phyloP scores from a whole-genome alignment of 495 filamentous ascomycete species.

The Parachaetomium inaequale region DNA sequence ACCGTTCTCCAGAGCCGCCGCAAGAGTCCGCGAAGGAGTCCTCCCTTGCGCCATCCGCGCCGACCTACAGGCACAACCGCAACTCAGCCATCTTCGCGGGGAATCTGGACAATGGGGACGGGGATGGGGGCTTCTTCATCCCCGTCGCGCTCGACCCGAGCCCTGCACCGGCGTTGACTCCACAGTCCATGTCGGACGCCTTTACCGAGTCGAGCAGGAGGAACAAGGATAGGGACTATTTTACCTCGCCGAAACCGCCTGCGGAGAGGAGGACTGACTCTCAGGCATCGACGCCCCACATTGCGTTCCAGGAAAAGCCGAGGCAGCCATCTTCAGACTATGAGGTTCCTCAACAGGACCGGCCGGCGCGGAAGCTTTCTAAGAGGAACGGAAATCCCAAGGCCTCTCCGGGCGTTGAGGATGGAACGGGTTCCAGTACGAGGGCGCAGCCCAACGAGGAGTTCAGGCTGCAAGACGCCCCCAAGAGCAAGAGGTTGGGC shows the following conservation, averaged over 20 bases:
- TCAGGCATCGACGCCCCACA: slow-evolving; percentile 68
- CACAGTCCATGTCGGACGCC: slow-evolving; percentile 54
- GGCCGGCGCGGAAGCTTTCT: slow-evolving; percentile 43
- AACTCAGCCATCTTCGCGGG: slow-evolving; percentile 64
- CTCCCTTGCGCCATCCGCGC: slow-evolving; percentile 65
- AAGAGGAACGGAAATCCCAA: slow-evolving; percentile 40
- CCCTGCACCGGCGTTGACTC: slow-evolving; percentile 58
- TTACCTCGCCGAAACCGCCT: slow-evolving; percentile 35
- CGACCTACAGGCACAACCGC: slow-evolving; percentile 73
- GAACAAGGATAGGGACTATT: slow-evolving; percentile 54
- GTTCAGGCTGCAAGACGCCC: slow-evolving; percentile 74
- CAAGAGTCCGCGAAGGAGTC: slow-evolving; percentile 46
- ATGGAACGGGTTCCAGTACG: slow-evolving; percentile 35
- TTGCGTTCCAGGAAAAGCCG: slow-evolving; percentile 85
- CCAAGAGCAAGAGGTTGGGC: slow-evolving; percentile 59
- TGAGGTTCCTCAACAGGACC: slow-evolving; percentile 42
- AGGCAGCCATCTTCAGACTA: slow-evolving; percentile 57
- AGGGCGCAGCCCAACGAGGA: slow-evolving; percentile 42
- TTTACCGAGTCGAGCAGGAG: slow-evolving; percentile 40
- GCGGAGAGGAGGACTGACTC: slow-evolving; percentile 40
- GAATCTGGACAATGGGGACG: slow-evolving; percentile 57
- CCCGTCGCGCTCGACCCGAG: slow-evolving; percentile 87
- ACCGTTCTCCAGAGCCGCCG: slow-evolving; percentile 47
- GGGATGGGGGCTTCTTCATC: slow-evolving; percentile 73
- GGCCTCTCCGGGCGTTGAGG: slow-evolving; percentile 45